Conservation (phyloP, 2,329 filamentous ascomycete species). For the Neonectria faginata region DNA sequence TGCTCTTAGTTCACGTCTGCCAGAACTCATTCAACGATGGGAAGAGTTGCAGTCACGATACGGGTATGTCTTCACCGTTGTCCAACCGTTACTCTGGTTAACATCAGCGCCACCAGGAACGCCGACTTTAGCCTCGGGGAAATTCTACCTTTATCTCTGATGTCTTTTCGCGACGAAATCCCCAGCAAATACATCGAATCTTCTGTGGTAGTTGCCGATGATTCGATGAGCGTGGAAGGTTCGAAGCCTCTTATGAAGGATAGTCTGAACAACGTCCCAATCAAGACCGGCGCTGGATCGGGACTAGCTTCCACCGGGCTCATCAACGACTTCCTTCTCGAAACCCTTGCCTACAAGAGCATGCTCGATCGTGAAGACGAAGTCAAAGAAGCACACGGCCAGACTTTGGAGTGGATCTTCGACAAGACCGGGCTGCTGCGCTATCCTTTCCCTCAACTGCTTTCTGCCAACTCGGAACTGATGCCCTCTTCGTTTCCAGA, state of each 20-base stretch:
- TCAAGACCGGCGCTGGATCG: neutral
- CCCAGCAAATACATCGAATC: neutral
- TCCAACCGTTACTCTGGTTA: neutral
- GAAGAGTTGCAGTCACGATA: neutral
- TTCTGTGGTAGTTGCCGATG: neutral
- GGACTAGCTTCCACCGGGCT: slow-evolving; percentile 35
- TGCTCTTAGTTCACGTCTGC: slow-evolving; percentile 7
- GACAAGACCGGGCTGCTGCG: slow-evolving; percentile 49
- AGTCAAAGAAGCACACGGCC: slow-evolving; percentile 46
- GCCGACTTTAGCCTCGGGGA: neutral
- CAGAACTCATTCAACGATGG: slow-evolving; percentile 3
- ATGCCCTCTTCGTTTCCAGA: slow-evolving; percentile 44
- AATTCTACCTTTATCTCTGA: neutral
- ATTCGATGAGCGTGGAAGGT: neutral
- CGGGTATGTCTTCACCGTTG: neutral
- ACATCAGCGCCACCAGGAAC: neutral
- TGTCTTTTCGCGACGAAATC: neutral
- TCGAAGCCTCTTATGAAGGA: neutral
- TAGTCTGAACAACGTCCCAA: neutral
- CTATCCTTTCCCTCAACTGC: slow-evolving; percentile 52
- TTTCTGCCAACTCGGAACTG: slow-evolving; percentile 42
- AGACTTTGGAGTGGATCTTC: slow-evolving; percentile 55
- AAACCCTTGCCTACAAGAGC: slow-evolving; percentile 48
- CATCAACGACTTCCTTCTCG: slow-evolving; percentile 49
- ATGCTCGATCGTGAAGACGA: slow-evolving; percentile 49